These are phyloP conservation scores for Amanita subjunquillea DNA, from an alignment of 768 basidiomycete species.

Conservation along the genomic window DNA sequence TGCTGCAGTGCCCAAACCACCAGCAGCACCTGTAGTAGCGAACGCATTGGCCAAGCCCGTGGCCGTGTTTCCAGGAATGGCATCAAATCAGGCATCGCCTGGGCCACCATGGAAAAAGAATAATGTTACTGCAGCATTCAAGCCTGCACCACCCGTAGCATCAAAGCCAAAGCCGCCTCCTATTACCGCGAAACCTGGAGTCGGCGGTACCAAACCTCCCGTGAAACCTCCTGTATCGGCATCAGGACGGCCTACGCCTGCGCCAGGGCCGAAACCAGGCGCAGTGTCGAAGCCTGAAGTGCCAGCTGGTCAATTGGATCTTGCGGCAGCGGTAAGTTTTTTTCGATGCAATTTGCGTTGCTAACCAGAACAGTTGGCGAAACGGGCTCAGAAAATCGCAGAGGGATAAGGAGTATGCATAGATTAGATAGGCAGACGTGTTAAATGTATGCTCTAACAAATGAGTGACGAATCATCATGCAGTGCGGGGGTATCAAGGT, in stretches of 20 bases:
- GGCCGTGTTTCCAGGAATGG: constrained; percentile 75
- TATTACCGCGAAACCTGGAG: constrained; percentile 41
- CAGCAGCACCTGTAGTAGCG: constrained; percentile 36
- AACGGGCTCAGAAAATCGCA: constrained; percentile 58
- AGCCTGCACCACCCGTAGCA: constrained; percentile 58
- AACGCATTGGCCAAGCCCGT: constrained; percentile 66
- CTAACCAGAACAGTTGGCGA: constrained; percentile 47
- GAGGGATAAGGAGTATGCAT: constrained; percentile 26
- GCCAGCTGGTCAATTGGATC: constrained; percentile 57
- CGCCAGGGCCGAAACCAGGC: constrained; percentile 28
- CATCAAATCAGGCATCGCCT: constrained; percentile 42
- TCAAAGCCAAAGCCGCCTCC: constrained; percentile 64
- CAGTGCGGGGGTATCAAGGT: constrained; percentile 5
- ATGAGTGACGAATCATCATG: constrained; percentile 8
- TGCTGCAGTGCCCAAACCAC: constrained; percentile 26
- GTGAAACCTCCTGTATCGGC: constrained; percentile 56
- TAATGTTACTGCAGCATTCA: constrained; percentile 31
- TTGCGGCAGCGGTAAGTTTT: constrained; percentile 63
- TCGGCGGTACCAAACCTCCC: constrained; percentile 26
- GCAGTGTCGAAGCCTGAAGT: constrained; percentile 28
- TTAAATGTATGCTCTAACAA: constrained; percentile 2
- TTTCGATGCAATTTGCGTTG: neutral
- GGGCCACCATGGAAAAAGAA: constrained; percentile 68
- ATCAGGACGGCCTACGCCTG: constrained; percentile 39
- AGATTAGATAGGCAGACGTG: constrained; percentile 5